Conservation (phyloP, 495 filamentous ascomycete genomes). For the Antarctomyces pellizariae region DNA sequence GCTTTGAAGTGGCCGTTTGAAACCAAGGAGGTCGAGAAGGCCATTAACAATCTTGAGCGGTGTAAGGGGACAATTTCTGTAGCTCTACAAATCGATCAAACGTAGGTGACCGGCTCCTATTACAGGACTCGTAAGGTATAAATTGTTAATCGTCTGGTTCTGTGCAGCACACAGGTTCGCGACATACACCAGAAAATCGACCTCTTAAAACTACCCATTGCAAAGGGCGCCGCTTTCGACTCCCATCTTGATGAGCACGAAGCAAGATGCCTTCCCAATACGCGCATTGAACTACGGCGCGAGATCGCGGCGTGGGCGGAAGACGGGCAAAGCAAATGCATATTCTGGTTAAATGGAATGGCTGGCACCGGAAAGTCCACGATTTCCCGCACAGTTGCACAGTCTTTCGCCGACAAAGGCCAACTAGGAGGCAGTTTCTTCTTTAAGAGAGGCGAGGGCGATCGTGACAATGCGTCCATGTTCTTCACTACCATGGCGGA, state of each 20-base stretch:
- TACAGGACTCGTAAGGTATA: slow-evolving; percentile 1
- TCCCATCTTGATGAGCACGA: slow-evolving; percentile 13
- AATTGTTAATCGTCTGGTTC: slow-evolving; percentile 3
- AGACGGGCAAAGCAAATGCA: slow-evolving; percentile 3
- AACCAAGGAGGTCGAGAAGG: slow-evolving; percentile 16
- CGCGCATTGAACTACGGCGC: slow-evolving; percentile 12
- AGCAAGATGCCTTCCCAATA: slow-evolving; percentile 10
- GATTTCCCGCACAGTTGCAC: slow-evolving; percentile 19
- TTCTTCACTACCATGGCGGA: slow-evolving; percentile 22
- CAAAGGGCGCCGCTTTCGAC: slow-evolving; percentile 8
- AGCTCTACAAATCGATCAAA: slow-evolving; percentile 18
- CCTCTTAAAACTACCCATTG: slow-evolving; percentile 3
- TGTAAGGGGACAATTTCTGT: slow-evolving; percentile 16
- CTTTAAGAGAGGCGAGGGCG: slow-evolving; percentile 25
- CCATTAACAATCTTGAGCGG: slow-evolving; percentile 14
- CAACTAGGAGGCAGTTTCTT: slow-evolving; percentile 24
- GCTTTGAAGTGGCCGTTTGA: slow-evolving; percentile 21
- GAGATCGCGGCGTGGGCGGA: slow-evolving; percentile 9
- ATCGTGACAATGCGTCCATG: slow-evolving; percentile 17
- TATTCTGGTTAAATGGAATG: slow-evolving; percentile 24
- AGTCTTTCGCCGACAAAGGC: slow-evolving; percentile 4
- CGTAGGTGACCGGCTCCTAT: slow-evolving; percentile 12
- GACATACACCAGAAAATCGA: slow-evolving; percentile 6
- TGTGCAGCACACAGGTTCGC: slow-evolving; percentile 3
- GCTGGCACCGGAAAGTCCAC: slow-evolving; percentile 25